Evolutionary conservation across 352 stramenopile species (phyloP), one percentile per base, ranked within the genome.

Genomic region (Phytophthora megakarya): DNA sequence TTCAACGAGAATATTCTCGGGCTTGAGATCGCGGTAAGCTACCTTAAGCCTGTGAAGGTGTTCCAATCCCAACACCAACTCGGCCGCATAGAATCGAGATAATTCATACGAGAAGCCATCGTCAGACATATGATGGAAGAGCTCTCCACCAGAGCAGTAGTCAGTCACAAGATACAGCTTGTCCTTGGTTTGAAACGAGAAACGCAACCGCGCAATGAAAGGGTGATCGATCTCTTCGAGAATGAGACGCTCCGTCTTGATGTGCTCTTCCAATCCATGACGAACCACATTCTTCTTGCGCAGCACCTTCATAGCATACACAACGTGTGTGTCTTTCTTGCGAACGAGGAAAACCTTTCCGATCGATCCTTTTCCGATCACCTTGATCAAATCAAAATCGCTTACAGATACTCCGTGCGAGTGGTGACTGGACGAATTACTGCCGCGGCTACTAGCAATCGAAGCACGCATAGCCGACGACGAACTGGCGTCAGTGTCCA

Each of bases 251-350:
- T 99, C 98, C 0, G 96, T 97, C 64, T 98, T 95, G 54, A 98
- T 97, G 51, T 99, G 95, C 65, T 98, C 89, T 40, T 98, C 84
- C 23, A 95, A 85, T 10, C 97, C 97, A 15, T 97, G 85, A 18
- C 89, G 84, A 54, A 99, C 72, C 28, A 99, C 81, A 40, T 96
- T 89, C 30, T 78, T 78, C 61, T 99, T 98, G 68, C 98, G 98
- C 33, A 99, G 97, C 33, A 99, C 91, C 74, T 99, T 99, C 96
- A 99, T 99, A 6, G 97, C 97, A 60, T 96, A 97, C 21, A 99
- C 86, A 21, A 93, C 77, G 38, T 88, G 73, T 16, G 95, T 98
- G 52, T 96, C 86, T 61, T 92, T 83, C 45, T 95, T 92, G 43
- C 84, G 78, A 28, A 95, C 89, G 10, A 97, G 71, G 42, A 97